A percentile compares a stretch with the other conserved stretches of the same genome.
Conservation (phyloP, 2,329 filamentous ascomycete species). For the Penicillium hordei region DNA sequence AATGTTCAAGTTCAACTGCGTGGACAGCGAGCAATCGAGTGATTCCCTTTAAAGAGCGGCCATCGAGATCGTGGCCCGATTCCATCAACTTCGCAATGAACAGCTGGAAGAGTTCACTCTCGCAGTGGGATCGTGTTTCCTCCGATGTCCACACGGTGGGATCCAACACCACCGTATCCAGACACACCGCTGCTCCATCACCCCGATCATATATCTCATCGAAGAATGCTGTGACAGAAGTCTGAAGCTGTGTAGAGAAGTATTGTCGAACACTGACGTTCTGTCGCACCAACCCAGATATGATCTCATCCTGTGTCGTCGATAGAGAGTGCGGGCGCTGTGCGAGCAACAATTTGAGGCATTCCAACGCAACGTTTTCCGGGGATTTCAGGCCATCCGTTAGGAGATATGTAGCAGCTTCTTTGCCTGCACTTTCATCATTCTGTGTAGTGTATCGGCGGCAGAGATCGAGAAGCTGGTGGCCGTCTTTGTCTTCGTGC, state of each 20-base stretch:
- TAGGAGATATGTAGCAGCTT: slow-evolving; percentile 45
- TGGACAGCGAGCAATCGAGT: slow-evolving; percentile 59
- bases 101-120: slow-evolving; percentile 56
- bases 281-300: slow-evolving; percentile 48
- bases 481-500: slow-evolving; percentile 42
- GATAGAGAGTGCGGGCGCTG: slow-evolving; percentile 39
- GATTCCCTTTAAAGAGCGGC: slow-evolving; percentile 61
- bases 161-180: slow-evolving; percentile 49
- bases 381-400: slow-evolving; percentile 46
- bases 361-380: slow-evolving; percentile 44
- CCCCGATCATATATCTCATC: slow-evolving; percentile 51
- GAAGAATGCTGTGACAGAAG: slow-evolving; percentile 49
- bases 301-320: slow-evolving; percentile 47
- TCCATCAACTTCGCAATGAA: slow-evolving; percentile 88
- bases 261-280: slow-evolving; percentile 44
- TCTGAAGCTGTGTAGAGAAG: slow-evolving; percentile 45
- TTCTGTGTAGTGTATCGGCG: slow-evolving; percentile 43
- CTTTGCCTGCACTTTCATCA: slow-evolving; percentile 46
- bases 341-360: slow-evolving; percentile 45
- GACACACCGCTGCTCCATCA: slow-evolving; percentile 48
- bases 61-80: slow-evolving; percentile 72
- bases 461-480: slow-evolving; percentile 48
- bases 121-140: slow-evolving; percentile 44
- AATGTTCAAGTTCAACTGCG: slow-evolving; percentile 48
- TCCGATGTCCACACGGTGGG: slow-evolving; percentile 48